Conservation (phyloP, 2,329 filamentous ascomycete species). For the Scortechinia acanthostroma region DNA sequence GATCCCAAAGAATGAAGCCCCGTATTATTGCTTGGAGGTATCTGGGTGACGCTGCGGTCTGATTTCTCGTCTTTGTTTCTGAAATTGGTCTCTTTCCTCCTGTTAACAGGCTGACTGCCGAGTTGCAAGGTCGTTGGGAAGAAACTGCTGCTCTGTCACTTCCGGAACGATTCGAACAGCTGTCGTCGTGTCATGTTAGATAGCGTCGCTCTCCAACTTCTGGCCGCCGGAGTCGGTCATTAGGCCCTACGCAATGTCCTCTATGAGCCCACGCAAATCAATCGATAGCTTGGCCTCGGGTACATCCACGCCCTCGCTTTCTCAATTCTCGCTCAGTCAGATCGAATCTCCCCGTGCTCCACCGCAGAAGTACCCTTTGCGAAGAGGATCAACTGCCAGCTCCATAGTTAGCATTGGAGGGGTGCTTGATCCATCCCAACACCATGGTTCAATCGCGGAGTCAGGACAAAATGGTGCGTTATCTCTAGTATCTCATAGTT, state of each 20-base stretch:
- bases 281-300: slow-evolving; percentile 55
- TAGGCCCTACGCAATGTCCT: slow-evolving; percentile 43
- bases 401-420: slow-evolving; percentile 57
- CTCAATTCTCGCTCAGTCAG: slow-evolving; percentile 26
- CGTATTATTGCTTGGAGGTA: too few relatives aligned
- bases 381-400: slow-evolving; percentile 55
- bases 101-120: too few relatives aligned
- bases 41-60: too few relatives aligned
- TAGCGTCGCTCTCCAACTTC: neutral
- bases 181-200: slow-evolving; percentile 8
- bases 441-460: slow-evolving; percentile 25
- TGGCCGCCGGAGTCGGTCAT: slow-evolving; percentile 5
- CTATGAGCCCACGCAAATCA: slow-evolving; percentile 54
- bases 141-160: too few relatives aligned
- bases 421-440: slow-evolving; percentile 40
- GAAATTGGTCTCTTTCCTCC: too few relatives aligned
- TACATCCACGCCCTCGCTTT: slow-evolving; percentile 37
- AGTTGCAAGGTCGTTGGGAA: too few relatives aligned
- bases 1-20: too few relatives aligned
- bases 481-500: slow-evolving; percentile 38
- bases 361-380: slow-evolving; percentile 20
- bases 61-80: too few relatives aligned
- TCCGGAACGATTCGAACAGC: neutral
- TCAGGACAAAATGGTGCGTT: slow-evolving; percentile 43
- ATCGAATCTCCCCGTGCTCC: neutral